Base-by-base conservation (phyloP, 768 basidiomycete genomes). In the Tricholoma furcatifolium region DNA sequence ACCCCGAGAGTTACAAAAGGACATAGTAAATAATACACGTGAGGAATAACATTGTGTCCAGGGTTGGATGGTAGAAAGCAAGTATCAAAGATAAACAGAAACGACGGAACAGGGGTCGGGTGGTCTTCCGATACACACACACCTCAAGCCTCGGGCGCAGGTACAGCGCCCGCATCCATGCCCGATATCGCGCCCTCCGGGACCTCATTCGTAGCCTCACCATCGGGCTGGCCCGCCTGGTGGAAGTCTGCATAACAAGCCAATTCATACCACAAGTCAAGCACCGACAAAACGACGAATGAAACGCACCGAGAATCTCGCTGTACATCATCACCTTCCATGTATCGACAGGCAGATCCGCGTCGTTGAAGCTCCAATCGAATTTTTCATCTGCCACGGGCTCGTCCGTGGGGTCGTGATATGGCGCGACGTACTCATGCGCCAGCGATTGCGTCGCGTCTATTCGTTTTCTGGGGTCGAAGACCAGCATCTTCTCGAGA, bases 241-340 rank as follows among this genome's bases (percentile, higher is more conserved):
- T 91, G 89, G 79, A 91, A 91, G 63, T 91, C 89, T 91, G 50
- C 27, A 7, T 7, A 27, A 27, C 27, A 7, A 27, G 7, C 27
- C 27, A 7, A 27, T 4, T 7, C 4, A 27, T n/a, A n/a, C n/a
- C n/a, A 27, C 7, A 27, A 27, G 27, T 4, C 27, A 27, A 27
- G 27, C 27, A 27, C 27, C 27, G 7, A 27, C 31, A 24, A 30
- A 15, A 56, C 31, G n/a, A 34, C n/a, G 8, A 20, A 51, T 44
- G 23, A 20, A 45, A 71, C 87, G 57, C 63, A 93, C 94, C 93
- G 11, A 98, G 77, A 58, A 98, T 98, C 72, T 99, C 96, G 62
- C 87, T 90, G 77, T 98, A 98, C 96, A 99, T 99, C 97, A 99
- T 99, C 66, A 97, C 96, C 74, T 98, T 98, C 97, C 97, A 99